phyloP scores from a whole-genome alignment of 441 rosid species.

The Lepidium campestre region DNA sequence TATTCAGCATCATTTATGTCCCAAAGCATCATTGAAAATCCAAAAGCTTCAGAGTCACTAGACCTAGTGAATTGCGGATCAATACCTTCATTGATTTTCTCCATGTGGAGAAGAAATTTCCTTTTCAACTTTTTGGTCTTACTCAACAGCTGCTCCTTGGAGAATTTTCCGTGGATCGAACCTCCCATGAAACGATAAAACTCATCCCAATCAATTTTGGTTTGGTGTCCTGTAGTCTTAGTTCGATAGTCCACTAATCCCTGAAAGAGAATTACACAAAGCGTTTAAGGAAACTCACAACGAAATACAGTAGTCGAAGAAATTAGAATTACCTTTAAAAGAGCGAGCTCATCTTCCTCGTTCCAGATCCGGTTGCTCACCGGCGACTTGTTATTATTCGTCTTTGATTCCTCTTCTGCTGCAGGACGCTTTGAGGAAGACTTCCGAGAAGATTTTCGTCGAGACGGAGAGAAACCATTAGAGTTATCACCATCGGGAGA shows the following conservation, averaged over 20 bases:
- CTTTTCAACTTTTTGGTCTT: slow-evolving; percentile 12
- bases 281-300: neutral
- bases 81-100: neutral
- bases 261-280: neutral
- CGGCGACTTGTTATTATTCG: slow-evolving; percentile 3
- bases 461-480: neutral
- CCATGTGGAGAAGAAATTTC: neutral
- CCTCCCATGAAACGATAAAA: neutral
- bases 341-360: slow-evolving; percentile 20
- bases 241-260: slow-evolving; percentile 16
- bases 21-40: slow-evolving; percentile 22
- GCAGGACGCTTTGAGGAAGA: neutral
- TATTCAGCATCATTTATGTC: neutral
- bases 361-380: slow-evolving; percentile 15
- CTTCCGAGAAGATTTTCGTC: neutral
- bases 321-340: slow-evolving; percentile 4
- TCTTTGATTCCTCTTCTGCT: neutral
- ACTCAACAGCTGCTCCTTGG: slow-evolving; percentile 10
- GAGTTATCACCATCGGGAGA: neutral
- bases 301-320: neutral
- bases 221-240: neutral
- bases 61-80: slow-evolving; percentile 20
- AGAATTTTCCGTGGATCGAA: neutral
- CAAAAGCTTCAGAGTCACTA: slow-evolving; percentile 23
- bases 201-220: slow-evolving; percentile 5